A percentile compares a stretch with the other conserved stretches of the same genome.
phyloP scores from a whole-genome alignment of 1,139 yeast species.

The Oligophagozyma castellii region DNA sequence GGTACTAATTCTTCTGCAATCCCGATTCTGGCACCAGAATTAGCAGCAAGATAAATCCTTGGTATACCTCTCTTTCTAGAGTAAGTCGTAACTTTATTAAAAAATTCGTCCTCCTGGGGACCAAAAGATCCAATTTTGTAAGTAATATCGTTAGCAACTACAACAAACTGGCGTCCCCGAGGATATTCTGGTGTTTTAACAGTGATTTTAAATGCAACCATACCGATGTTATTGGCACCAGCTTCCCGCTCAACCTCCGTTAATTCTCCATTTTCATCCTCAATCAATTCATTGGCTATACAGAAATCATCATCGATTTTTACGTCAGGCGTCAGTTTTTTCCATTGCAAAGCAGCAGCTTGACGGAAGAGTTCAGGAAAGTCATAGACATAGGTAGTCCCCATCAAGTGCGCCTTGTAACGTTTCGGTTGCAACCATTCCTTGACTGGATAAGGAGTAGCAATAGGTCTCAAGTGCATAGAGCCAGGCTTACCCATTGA shows the following conservation, averaged over 20 bases:
- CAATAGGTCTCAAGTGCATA: constrained; percentile 92
- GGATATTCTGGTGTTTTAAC: constrained; percentile 97
- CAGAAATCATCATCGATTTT: constrained; percentile 72
- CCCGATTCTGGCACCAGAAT: constrained; percentile 98
- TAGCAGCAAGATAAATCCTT: constrained; percentile 87
- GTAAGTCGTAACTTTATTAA: constrained; percentile 81
- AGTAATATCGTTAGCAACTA: constrained; percentile 94
- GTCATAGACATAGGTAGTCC: constrained; percentile 94
- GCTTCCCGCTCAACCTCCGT: constrained; percentile 91
- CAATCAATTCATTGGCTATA: constrained; percentile 65
- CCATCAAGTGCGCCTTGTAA: constrained; percentile 96
- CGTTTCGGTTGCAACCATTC: constrained; percentile 98
- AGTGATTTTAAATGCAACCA: constrained; percentile 89
- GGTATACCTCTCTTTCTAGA: constrained; percentile 90
- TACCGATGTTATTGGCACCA: constrained; percentile 89
- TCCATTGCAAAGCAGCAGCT: constrained; percentile 80
- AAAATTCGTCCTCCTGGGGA: constrained; percentile 88
- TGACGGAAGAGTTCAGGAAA: constrained; percentile 98
- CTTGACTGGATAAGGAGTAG: constrained; percentile 93
- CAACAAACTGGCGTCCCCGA: constrained; percentile 80
- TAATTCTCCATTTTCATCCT: constrained; percentile 64
- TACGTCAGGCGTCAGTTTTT: constrained; percentile 37
- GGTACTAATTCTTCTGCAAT: constrained; percentile 93
- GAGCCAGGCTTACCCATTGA: constrained; percentile 89
- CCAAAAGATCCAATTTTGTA: constrained; percentile 98